Base-by-base conservation (phyloP, 106 monocot species). In the Acanthochlamys bracteata region DNA sequence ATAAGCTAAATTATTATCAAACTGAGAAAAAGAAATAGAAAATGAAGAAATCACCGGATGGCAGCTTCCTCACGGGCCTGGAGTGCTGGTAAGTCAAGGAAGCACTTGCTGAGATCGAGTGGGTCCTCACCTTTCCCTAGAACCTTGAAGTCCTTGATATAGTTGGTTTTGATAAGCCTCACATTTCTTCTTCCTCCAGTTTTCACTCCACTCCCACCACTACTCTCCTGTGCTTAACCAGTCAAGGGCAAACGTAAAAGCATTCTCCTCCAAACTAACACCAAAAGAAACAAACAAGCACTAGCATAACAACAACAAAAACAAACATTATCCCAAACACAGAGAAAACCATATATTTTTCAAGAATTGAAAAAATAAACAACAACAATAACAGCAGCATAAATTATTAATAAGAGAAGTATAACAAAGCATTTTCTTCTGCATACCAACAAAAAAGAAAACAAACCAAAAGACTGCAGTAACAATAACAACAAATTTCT, bases 41-140 rank as follows among this genome's bases (percentile, higher is more conserved):
- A n/a, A n/a, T n/a, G n/a, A n/a, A n/a, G n/a, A 19, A 17, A 54
- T 27, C 47, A 94, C 94, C 94, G 79, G 40, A 90, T 24, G 10
- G 86, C 86, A 14, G 89, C 66, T 58, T 86, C 89, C 70, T 90
- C 94, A 61, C 89, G 74, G 8, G 94, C 86, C 55, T 78, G 83
- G 47, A 94, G 47, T 15, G 63, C 58, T 14, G 61, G 65, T 21
- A 90, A 81, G 71, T 94, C 86, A 19, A 94, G 59, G 61, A 64
- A 83, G 68, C 94, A 89, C 58, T 80, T 79, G 6, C 61, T 70
- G 41, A 68, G 69, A 60, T 90, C 89, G 14, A 94, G 86, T 0
- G 94, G 89, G 49, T 94, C 84, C 14, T 86, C 84, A 0, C 69
- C 79, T 3, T 68, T 66, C 3, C 75, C 75, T n/a, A 90, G 39